Evolutionary conservation across 306 rosid species (phyloP), one percentile per base, ranked within the genome.

Genomic region (Vicia sativa): DNA sequence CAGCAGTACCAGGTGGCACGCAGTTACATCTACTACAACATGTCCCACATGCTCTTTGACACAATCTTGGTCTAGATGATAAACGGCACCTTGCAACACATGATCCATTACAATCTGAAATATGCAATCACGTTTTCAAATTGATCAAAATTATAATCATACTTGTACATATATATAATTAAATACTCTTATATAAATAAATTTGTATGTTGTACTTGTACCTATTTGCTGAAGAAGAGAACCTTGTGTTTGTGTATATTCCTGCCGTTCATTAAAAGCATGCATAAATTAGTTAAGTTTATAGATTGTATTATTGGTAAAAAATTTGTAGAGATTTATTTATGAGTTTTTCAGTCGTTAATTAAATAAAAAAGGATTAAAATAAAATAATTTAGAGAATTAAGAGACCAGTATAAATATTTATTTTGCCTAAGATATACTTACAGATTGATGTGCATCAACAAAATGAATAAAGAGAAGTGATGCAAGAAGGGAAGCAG

Each of bases 1-100:
- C 88, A 13, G 86, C 31, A 21, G 95, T 89, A 63, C 89, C 96
- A 0, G 89, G 87, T 12, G 96, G 89, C 11, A 91, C 95, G 0
- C 97, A 89, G 37, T 65, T 70, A 59, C 96, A 87, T 7, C 90
- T 83, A 3, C 12, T 39, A 3, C 96, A 88, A 64, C 96, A 91
- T 0, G 86, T 91, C 4, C 91, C 89, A 9, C 97, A 88, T 0
- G 90, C 88, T 70, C 91, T 79, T 19, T 78, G 50, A 63, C 96
- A 87, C 2, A 80, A 45, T 1, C 45, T 9, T 19, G 57, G 91
- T 76, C 96, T 72, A 1, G 91, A 88, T 12, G 95, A 80, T 61
- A 80, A 75, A 16, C 67, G 74, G 19, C 96, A 91, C 69, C 97
- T 81, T 1, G 74, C 80, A 0, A 18, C 41, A 62, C 96, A 88